Evolutionary conservation across 2,329 filamentous ascomycete species (phyloP).

Genomic region (Cordyceps militaris): DNA sequence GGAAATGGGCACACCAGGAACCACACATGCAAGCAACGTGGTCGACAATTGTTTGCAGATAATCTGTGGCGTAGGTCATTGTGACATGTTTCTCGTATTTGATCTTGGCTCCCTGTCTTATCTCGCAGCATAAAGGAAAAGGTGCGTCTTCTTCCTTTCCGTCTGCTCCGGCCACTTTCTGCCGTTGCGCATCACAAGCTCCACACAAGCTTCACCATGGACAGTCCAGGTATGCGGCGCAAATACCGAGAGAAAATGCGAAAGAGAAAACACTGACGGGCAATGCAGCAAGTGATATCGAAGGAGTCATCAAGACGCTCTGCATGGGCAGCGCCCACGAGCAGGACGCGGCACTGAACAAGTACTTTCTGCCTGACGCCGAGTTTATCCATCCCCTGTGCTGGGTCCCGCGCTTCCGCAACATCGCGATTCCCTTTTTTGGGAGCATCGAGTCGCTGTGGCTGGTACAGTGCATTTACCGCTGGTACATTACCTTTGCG

Average conservation of each 20-base stretch:
- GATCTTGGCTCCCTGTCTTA: neutral
- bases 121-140: neutral
- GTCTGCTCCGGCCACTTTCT: neutral
- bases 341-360: slow-evolving; percentile 58
- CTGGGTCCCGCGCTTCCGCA: slow-evolving; percentile 51
- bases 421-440: slow-evolving; percentile 33
- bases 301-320: slow-evolving; percentile 58
- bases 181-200: neutral
- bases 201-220: slow-evolving; percentile 25
- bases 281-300: slow-evolving; percentile 40
- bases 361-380: slow-evolving; percentile 67
- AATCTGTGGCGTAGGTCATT: neutral
- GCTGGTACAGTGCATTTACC: slow-evolving; percentile 63
- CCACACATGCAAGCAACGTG: neutral
- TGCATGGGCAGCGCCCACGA: slow-evolving; percentile 58
- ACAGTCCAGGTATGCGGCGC: slow-evolving; percentile 34
- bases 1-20: slow-evolving; percentile 1
- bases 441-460: slow-evolving; percentile 53
- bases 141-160: neutral
- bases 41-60: neutral
- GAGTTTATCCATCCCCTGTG: slow-evolving; percentile 75
- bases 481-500: slow-evolving; percentile 79
- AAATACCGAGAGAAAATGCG: neutral
- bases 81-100: neutral
- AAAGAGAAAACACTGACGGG: neutral